phyloP scores from a whole-genome alignment of 2,329 filamentous ascomycete species.

The Didymella glomerata region DNA sequence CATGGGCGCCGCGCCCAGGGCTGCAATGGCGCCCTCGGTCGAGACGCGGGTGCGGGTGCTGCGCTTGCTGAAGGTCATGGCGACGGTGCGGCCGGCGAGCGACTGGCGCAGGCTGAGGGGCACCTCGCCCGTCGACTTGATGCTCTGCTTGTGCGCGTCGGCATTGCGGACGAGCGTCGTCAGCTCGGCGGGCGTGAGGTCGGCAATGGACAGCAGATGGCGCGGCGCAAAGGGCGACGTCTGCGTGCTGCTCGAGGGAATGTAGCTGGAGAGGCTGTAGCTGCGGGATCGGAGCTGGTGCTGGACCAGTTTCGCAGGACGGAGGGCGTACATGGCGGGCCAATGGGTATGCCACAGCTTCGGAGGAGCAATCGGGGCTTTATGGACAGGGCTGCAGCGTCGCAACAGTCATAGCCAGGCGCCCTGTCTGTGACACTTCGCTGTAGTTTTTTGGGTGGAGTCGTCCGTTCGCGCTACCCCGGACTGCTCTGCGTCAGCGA shows the following conservation, averaged over 20 bases:
- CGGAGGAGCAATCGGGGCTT: conserved; percentile 7
- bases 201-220: conserved; percentile 90
- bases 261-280: conserved; percentile 35
- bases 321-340: conserved; percentile 44
- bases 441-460: conserved; percentile 30
- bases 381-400: conserved; percentile 28
- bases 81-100: conserved; percentile 80
- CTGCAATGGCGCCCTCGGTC: conserved; percentile 87
- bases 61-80: conserved; percentile 97
- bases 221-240: conserved; percentile 72
- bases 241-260: conserved; percentile 50
- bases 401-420: conserved; percentile 20
- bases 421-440: conserved; percentile 15
- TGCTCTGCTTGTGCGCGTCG: conserved; percentile 74
- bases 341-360: conserved; percentile 8
- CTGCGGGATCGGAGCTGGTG: conserved; percentile 37
- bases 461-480: conserved; percentile 3
- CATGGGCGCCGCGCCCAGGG: conserved; percentile 93
- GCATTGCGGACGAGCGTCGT: conserved; percentile 85
- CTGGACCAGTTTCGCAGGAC: conserved; percentile 30
- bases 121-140: conserved; percentile 72
- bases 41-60: conserved; percentile 93
- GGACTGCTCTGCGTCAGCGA: conserved; percentile 4
- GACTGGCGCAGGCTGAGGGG: conserved; percentile 67
- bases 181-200: conserved; percentile 82